These are phyloP conservation scores for Boletus barrowsii DNA, from an alignment of 768 basidiomycete species.

Conservation along the genomic window DNA sequence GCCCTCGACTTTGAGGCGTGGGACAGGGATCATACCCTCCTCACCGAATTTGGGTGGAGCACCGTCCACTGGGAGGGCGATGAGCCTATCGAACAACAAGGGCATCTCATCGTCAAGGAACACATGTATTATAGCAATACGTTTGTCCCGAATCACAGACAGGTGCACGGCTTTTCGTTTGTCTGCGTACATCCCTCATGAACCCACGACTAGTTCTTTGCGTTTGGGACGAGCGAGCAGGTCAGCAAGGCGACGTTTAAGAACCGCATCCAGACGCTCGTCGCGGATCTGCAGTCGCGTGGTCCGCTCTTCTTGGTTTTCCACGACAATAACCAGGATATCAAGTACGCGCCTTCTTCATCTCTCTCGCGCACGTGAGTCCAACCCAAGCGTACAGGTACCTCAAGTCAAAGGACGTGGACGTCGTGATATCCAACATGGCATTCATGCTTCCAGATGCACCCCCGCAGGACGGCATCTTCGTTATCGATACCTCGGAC, in stretches of 20 bases:
- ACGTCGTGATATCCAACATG: constrained; percentile 51
- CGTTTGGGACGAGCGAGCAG: constrained; percentile 60
- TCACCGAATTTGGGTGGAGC: constrained; percentile 86
- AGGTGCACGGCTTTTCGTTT: constrained; percentile 36
- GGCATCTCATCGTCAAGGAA: constrained; percentile 66
- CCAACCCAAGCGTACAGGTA: constrained; percentile 37
- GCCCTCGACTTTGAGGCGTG: constrained; percentile 83
- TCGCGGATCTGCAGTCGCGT: constrained; percentile 36
- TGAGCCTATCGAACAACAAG: constrained; percentile 43
- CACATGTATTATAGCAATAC: constrained; percentile 54
- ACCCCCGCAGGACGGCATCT: constrained; percentile 51
- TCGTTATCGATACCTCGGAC: constrained; percentile 69
- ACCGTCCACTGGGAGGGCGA: constrained; percentile 54
- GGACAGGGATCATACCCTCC: constrained; percentile 68
- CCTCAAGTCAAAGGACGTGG: constrained; percentile 48
- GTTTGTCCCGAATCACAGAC: constrained; percentile 62
- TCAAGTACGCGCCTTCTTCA: constrained; percentile 48
- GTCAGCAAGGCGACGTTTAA: constrained; percentile 53
- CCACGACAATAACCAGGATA: constrained; percentile 74
- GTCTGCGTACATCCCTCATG: background rate
- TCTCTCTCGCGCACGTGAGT: background rate
- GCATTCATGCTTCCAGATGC: constrained; percentile 57
- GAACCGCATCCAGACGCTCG: constrained; percentile 44
- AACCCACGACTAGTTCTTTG: constrained; percentile 48
- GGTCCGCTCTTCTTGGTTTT: constrained; percentile 78